A percentile compares a stretch with the other conserved stretches of the same genome.
Evolutionary conservation across 108 stramenopile genomes (phyloP).

Genomic region (Fistulifera solaris): DNA sequence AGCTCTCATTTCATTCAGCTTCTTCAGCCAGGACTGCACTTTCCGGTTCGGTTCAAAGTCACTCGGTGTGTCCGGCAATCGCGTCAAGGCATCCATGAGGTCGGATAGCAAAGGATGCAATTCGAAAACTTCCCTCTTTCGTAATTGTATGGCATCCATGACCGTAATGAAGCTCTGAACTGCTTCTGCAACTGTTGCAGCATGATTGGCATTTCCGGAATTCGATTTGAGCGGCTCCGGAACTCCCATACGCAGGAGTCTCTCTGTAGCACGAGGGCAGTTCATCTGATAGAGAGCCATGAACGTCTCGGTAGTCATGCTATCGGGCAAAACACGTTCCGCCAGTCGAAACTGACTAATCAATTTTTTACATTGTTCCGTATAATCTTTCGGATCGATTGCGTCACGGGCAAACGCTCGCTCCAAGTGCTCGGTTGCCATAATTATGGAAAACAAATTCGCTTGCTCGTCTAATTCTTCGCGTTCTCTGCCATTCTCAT

Average conservation of each 20-base stretch:
- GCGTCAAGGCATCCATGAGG: constrained; percentile 76
- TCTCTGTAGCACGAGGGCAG: constrained; percentile 88
- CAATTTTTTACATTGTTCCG: constrained; percentile 84
- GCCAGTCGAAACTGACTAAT: constrained; percentile 94
- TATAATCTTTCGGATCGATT: constrained; percentile 76
- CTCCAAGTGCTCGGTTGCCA: constrained; percentile 94
- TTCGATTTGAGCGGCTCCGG: constrained; percentile 80
- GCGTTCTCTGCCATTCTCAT: constrained; percentile 54
- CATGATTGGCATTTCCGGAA: constrained; percentile 39
- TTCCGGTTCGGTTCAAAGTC: constrained; percentile 85
- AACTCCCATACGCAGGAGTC: constrained; percentile 83
- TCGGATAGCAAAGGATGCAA: constrained; percentile 90
- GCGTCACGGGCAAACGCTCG: constrained; percentile 92
- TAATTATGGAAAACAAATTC: constrained; percentile 92
- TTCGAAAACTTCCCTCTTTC: constrained; percentile 93
- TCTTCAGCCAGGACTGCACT: constrained; percentile 86
- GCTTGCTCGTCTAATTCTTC: constrained; percentile 77
- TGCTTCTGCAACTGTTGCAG: constrained; percentile 81
- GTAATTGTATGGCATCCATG: constrained; percentile 96
- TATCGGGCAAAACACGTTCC: constrained; percentile 62
- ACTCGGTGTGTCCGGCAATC: constrained; percentile 76
- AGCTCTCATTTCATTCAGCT: constrained; percentile 90
- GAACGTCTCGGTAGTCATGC: constrained; percentile 58
- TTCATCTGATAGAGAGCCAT: constrained; percentile 91
- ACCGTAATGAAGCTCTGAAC: constrained; percentile 94